phyloP scores from a whole-genome alignment of 257 asterid genomes.

The Capsicum rhomboideum region DNA sequence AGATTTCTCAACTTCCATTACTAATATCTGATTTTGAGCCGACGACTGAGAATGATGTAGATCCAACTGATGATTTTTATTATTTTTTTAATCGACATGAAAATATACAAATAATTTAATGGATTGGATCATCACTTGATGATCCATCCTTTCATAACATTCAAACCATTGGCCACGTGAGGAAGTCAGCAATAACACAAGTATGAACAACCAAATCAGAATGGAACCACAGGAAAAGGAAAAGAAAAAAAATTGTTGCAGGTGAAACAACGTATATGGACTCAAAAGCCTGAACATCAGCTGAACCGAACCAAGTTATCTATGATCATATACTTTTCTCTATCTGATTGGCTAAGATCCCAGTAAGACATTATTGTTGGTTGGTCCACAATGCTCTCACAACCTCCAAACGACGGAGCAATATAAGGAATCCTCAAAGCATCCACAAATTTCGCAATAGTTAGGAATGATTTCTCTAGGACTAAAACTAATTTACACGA shows the following conservation, averaged over 20 bases:
- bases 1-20: no score
- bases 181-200: neutral
- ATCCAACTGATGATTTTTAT: no score
- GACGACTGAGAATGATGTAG: no score
- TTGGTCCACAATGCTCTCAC: conserved; percentile 93
- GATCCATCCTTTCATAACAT: neutral
- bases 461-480: no score
- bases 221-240: neutral
- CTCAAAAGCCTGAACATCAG: conserved; percentile 86
- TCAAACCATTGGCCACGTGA: neutral
- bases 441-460: conserved; percentile 77
- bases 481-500: no score
- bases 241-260: neutral
- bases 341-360: conserved; percentile 72
- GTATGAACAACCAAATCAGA: neutral
- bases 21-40: no score
- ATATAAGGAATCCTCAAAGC: conserved; percentile 72
- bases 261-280: conserved; percentile 27
- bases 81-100: neutral
- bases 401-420: conserved; percentile 95
- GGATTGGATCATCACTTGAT: neutral
- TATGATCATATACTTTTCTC: conserved; percentile 75
- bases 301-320: conserved; percentile 96
- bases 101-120: neutral
- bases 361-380: conserved; percentile 97